Base-by-base conservation (phyloP, 2,329 filamentous ascomycete species). In the Diplodia sapinea region DNA sequence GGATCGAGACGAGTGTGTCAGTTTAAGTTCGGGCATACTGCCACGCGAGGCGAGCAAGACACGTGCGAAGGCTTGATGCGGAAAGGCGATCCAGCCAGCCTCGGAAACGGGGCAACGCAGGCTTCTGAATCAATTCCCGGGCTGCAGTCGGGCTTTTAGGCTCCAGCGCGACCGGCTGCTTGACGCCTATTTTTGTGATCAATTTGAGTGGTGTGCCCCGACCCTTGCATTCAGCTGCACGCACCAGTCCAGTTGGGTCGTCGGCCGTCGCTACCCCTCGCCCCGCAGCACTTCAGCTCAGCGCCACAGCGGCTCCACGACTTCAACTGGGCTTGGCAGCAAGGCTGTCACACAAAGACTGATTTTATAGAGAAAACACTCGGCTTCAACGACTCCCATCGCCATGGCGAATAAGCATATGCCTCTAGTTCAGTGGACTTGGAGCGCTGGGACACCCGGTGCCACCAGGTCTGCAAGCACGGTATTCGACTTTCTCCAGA, bases 211-310 rank as follows among this genome's bases (percentile, higher is more conserved):
- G 56, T 33, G 56, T 49, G 12, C 13, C 56, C 4, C 20, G 40
- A 15, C 57, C 40, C 57, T 63, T 63, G 59, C 47, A 38, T 63
- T 63, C 43, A 63, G 59, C 47, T 63, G 29, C 13, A 23, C 20
- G 31, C 59, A 12, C 59, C 47, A 49, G n/a, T 20, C 23, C 26
- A 11, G n/a, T 49, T 63, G 59, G 38, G n/a, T 63, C 47, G 47
- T 51, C 47, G n/a, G 5, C 11, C 23, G 17, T 40, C 31, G 59
- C 43, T 36, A 36, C 36, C 15, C n/a, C n/a, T n/a, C 23, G 38
- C 38, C n/a, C 38, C 56, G 13, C 38, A 33, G 33, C 29, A 38
- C 43, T 36, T 63, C 59, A 63, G 59, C 59, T 63, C 12, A 51
- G 51, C 59, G 59, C 59, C 59, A 63, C 59, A 26, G 47, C 47